These are phyloP conservation scores for Lachancea sp. DNA, from an alignment of 805 yeast genomes.

Conservation along the genomic window DNA sequence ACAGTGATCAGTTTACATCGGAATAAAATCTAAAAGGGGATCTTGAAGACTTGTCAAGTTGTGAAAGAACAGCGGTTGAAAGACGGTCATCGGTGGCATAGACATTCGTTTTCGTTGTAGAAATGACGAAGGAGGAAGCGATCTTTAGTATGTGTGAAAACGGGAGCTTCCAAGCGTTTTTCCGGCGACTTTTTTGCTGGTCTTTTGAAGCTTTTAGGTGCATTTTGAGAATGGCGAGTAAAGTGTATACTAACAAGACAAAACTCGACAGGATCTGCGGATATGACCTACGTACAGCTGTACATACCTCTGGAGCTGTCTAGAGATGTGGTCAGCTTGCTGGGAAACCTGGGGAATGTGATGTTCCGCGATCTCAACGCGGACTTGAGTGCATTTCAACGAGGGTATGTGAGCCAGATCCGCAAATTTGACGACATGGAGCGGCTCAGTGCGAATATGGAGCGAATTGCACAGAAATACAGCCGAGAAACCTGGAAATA, in stretches of 20 bases:
- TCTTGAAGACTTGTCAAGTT: not conserved
- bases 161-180: not conserved
- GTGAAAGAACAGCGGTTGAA: not conserved
- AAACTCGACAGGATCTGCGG: slow-evolving; percentile 66
- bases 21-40: not conserved
- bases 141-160: slow-evolving; percentile 33
- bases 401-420: slow-evolving; percentile 83
- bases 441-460: slow-evolving; percentile 57
- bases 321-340: slow-evolving; percentile 70
- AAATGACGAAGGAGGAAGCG: slow-evolving; percentile 34
- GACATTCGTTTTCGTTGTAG: not conserved
- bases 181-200: too few species aligned
- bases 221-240: not conserved
- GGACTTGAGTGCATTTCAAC: slow-evolving; percentile 78
- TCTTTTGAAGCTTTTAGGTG: not conserved
- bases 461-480: slow-evolving; percentile 43
- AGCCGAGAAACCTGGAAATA: slow-evolving; percentile 33
- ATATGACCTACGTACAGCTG: slow-evolving; percentile 88
- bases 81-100: not conserved
- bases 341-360: slow-evolving; percentile 80
- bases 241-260: not conserved
- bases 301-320: slow-evolving; percentile 82
- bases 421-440: slow-evolving; percentile 75
- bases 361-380: slow-evolving; percentile 87
- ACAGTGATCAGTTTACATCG: too few species aligned